phyloP scores from a whole-genome alignment of 192 early-diverging fungal species.

The Entomortierella beljakovae region DNA sequence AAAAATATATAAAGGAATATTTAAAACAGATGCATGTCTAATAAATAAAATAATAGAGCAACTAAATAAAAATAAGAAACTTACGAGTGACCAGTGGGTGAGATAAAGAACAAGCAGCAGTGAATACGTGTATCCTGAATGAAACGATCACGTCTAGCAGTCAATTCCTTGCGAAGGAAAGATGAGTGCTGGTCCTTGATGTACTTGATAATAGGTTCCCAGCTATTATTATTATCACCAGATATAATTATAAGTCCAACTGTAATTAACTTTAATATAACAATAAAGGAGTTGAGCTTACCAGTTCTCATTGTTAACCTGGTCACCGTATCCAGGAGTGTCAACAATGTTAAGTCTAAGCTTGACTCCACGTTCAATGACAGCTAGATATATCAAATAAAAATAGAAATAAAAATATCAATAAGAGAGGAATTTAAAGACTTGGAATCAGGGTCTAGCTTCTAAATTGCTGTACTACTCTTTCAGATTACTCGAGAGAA shows the following conservation, averaged over 20 bases:
- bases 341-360: conserved; percentile 97
- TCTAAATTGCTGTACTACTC: not conserved
- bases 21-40: not conserved
- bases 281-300: conserved; percentile 41
- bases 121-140: conserved; percentile 97
- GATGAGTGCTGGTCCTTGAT: conserved; percentile 98
- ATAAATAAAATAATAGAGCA: not conserved
- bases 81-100: conserved; percentile 94
- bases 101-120: conserved; percentile 95
- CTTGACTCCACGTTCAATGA: conserved; percentile 96
- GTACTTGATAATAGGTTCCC: conserved; percentile 98
- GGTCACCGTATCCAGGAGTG: conserved; percentile 98
- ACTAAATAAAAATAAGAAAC: conserved; percentile 2
- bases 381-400: conserved; percentile 62
- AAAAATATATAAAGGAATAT: too few species aligned
- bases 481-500: too few species aligned
- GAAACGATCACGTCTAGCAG: conserved; percentile 86
- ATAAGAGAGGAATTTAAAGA: too few species aligned
- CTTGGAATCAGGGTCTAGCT: not conserved
- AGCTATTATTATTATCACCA: conserved; percentile 59
- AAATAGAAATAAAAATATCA: not conserved
- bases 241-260: not conserved
- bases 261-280: conserved; percentile 2
- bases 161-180: conserved; percentile 94
- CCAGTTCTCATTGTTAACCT: conserved; percentile 99